phyloP scores from a whole-genome alignment of 768 basidiomycete species.

The Leccinum subtestaceum region DNA sequence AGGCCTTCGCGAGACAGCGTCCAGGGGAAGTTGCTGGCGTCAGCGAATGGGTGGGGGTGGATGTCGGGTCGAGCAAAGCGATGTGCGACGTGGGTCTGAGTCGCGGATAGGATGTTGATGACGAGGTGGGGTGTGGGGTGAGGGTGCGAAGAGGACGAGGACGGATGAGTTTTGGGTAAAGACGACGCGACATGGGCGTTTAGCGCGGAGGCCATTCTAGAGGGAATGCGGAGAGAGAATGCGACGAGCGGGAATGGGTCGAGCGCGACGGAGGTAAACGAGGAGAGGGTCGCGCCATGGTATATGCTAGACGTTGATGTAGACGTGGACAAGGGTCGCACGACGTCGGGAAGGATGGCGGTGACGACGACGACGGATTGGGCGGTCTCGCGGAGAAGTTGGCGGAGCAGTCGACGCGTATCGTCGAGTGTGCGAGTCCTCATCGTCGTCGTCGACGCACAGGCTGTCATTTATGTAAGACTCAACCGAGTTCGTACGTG shows the following conservation, averaged over 20 bases:
- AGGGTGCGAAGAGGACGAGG: background rate
- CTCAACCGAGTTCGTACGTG: too few relatives aligned
- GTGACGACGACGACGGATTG: conserved; percentile 89
- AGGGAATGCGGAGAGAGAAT: conserved; percentile 90
- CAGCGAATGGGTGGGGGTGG: conserved; percentile 56
- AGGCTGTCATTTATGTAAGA: too few relatives aligned
- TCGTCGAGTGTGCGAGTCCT: conserved; percentile 1
- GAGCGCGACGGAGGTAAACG: conserved; percentile 89
- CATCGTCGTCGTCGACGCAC: background rate
- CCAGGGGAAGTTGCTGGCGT: conserved; percentile 32
- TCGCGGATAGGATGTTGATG: conserved; percentile 61
- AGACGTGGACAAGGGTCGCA: background rate
- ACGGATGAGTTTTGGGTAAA: background rate
- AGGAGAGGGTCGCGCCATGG: conserved; percentile 93
- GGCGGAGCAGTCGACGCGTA: conserved; percentile 39
- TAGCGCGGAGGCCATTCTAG: conserved; percentile 74
- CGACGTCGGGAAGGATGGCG: conserved; percentile 45
- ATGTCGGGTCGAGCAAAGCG: conserved; percentile 74
- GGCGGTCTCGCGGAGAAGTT: conserved; percentile 68
- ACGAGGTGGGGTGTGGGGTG: conserved; percentile 51
- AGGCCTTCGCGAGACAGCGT: conserved; percentile 49
- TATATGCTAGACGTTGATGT: conserved; percentile 31
- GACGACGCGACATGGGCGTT: conserved; percentile 24
- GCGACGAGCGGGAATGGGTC: conserved; percentile 85
- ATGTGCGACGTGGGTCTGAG: conserved; percentile 43